Evolutionary conservation across 345 rosid genomes (phyloP).

Genomic region (Punica granatum): DNA sequence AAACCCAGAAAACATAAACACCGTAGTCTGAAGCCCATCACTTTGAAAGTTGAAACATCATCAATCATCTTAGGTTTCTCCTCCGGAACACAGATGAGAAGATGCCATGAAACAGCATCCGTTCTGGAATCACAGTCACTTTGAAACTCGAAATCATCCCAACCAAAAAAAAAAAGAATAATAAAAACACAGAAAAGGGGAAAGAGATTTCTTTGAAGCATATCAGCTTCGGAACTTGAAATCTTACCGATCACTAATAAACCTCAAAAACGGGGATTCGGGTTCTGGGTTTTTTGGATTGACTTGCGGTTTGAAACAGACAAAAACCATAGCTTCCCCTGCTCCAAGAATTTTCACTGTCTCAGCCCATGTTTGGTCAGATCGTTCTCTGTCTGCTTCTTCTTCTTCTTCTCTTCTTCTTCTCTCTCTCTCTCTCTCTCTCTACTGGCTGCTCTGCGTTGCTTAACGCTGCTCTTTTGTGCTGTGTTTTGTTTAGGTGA

Average conservation of each 20-base stretch:
- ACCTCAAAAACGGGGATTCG: not conserved
- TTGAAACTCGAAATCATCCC: too few species aligned
- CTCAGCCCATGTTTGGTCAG: constrained; percentile 10
- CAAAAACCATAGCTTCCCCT: constrained; percentile 1
- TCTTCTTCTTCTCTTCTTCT: too few species aligned
- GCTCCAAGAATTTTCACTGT: not conserved
- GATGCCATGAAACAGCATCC: not conserved
- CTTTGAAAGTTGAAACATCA: not conserved
- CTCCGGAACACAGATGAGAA: not conserved
- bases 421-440: not conserved
- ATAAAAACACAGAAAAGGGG: too few species aligned
- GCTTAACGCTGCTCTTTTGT: constrained; percentile 1
- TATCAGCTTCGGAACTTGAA: not conserved
- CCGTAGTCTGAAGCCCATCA: too few species aligned
- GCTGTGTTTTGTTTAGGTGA: not conserved
- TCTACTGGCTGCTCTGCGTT: constrained; percentile 1
- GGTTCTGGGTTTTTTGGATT: not conserved
- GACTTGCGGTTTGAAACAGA: constrained; percentile 6
- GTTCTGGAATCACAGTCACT: too few species aligned
- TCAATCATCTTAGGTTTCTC: not conserved
- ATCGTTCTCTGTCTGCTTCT: not conserved
- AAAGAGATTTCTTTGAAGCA: not conserved
- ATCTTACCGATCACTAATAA: not conserved
- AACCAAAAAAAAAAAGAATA: too few species aligned
- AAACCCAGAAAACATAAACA: not conserved